phyloP scores from a whole-genome alignment of 805 yeast genomes.

The Schwanniomyces occidentalis region DNA sequence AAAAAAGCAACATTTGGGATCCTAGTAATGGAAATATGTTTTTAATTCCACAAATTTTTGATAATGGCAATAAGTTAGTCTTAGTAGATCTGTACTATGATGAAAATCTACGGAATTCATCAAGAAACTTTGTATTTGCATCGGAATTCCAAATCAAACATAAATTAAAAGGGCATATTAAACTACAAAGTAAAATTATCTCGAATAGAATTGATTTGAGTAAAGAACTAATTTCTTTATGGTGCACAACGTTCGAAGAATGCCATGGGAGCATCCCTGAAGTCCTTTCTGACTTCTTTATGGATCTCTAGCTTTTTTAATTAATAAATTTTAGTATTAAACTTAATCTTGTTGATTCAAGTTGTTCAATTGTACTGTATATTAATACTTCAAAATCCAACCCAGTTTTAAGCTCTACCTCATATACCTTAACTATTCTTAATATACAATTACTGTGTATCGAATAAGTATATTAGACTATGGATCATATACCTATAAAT shows the following conservation, averaged over 20 bases:
- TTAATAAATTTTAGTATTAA: too few relatives aligned
- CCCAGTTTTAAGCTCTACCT: too few relatives aligned
- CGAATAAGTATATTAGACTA: too few relatives aligned
- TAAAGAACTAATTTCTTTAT: conserved; percentile 18
- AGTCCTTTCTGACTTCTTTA: conserved; percentile 4
- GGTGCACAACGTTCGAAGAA: conserved; percentile 15
- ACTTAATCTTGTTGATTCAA: too few relatives aligned
- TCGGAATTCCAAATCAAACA: conserved; percentile 15
- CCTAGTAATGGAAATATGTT: conserved; percentile 10
- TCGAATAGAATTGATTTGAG: conserved; percentile 16
- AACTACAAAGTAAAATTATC: conserved; percentile 10
- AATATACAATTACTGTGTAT: too few relatives aligned
- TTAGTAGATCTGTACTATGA: conserved; percentile 20
- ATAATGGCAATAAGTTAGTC: conserved; percentile 13
- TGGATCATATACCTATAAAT: too few relatives aligned
- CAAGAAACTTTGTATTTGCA: conserved; percentile 13
- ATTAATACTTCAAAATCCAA: too few relatives aligned
- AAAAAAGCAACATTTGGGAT: conserved; percentile 16
- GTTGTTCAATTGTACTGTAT: too few relatives aligned
- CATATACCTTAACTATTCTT: too few relatives aligned
- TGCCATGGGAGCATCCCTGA: conserved; percentile 13
- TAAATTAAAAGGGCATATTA: conserved; percentile 17
- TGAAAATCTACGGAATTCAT: conserved; percentile 13
- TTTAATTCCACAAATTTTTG: conserved; percentile 24
- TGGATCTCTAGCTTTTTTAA: not conserved